phyloP scores from a whole-genome alignment of 441 rosid genomes.

The Daphne laureola region DNA sequence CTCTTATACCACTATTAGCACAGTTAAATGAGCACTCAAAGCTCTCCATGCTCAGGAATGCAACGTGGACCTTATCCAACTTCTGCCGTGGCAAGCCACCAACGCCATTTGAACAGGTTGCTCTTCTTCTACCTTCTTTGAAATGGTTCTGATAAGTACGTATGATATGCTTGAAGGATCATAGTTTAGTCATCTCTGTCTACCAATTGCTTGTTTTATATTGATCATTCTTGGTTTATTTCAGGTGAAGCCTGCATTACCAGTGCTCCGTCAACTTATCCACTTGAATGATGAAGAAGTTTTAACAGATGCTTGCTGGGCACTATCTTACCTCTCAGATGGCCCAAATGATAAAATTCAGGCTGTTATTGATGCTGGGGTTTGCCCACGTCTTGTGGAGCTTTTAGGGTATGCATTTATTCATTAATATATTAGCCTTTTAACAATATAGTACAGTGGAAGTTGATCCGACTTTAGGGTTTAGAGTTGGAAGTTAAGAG shows the following conservation, averaged over 20 bases:
- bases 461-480: not conserved
- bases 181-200: not conserved
- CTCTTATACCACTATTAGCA: slow-evolving; percentile 14
- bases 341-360: slow-evolving; percentile 19
- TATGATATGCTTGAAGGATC: not conserved
- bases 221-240: slow-evolving; percentile 5
- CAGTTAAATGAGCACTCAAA: slow-evolving; percentile 16
- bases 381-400: slow-evolving; percentile 15
- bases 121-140: slow-evolving; percentile 2
- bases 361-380: slow-evolving; percentile 19
- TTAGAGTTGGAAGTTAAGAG: too few relatives aligned
- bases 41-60: slow-evolving; percentile 18
- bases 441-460: not conserved
- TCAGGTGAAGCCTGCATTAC: slow-evolving; percentile 17
- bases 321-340: slow-evolving; percentile 17
- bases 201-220: not conserved
- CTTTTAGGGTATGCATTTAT: slow-evolving; percentile 13
- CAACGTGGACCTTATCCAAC: slow-evolving; percentile 17
- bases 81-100: slow-evolving; percentile 19
- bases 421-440: not conserved
- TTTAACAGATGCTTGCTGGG: slow-evolving; percentile 20
- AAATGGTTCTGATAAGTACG: too few relatives aligned
- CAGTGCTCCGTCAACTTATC: slow-evolving; percentile 15
- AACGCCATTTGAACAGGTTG: slow-evolving; percentile 14
- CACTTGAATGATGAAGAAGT: slow-evolving; percentile 19